Base-by-base conservation (phyloP, 305 asterid species). In the Euphrasia arctica region DNA sequence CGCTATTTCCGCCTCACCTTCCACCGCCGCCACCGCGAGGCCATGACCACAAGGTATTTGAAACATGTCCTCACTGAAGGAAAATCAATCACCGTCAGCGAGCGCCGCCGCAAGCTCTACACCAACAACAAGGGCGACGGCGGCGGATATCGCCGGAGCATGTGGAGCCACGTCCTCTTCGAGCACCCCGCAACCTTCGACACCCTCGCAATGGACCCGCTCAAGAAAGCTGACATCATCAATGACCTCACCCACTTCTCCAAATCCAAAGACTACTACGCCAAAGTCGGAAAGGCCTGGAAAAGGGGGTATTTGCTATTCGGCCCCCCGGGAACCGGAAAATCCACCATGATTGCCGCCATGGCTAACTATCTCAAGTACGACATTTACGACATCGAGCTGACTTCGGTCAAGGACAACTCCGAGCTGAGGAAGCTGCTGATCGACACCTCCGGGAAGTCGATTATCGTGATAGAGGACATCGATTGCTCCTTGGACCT, bases 201-300 rank as follows among this genome's bases (percentile, higher is more conserved):
- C 0, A 78, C 89, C 0, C 18, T 83, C 6, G 89, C 80, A 2
- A 78, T 80, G 84, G 79, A 80, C 29, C 81, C 84, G 0, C 51
- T 3, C 2, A 72, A 61, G 72, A 83, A 83, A 65, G 60, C 70
- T 9, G 86, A 78, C n/a, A n/a, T n/a, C n/a, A n/a, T n/a, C n/a
- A n/a, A n/a, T n/a, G n/a, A n/a, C n/a, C n/a, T n/a, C n/a, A n/a
- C n/a, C n/a, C n/a, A n/a, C n/a, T n/a, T n/a, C n/a, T n/a, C n/a
- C n/a, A n/a, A n/a, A n/a, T n/a, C n/a, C n/a, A n/a, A n/a, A n/a
- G n/a, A n/a, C n/a, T n/a, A n/a, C n/a, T n/a, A n/a, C n/a, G n/a
- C n/a, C n/a, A n/a, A n/a, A n/a, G n/a, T n/a, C n/a, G n/a, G n/a
- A n/a, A n/a, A n/a, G n/a, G n/a, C n/a, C n/a, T n/a, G n/a, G n/a